These are phyloP conservation scores for Ceratobasidium sp. DNA, from an alignment of 1,284 basidiomycete species.

Conservation along the genomic window DNA sequence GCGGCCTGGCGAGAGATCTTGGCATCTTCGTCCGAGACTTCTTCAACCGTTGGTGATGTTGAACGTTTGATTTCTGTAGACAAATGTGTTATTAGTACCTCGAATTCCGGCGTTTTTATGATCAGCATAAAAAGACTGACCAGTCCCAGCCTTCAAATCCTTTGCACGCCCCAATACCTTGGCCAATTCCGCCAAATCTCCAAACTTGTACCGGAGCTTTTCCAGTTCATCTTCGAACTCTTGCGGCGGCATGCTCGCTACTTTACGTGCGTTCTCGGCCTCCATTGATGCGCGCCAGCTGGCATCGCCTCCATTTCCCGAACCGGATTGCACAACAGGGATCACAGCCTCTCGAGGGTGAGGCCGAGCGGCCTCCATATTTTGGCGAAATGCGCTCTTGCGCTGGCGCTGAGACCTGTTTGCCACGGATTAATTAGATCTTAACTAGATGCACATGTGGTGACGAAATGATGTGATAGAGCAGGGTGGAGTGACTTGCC, in stretches of 20 bases:
- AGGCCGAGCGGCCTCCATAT: conserved; percentile 42
- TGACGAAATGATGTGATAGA: not conserved
- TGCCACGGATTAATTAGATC: not conserved
- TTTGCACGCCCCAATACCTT: conserved; percentile 70
- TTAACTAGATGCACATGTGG: conserved; percentile 4
- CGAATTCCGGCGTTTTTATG: not conserved
- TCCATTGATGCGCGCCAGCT: conserved; percentile 64
- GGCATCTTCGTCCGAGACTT: conserved; percentile 42
- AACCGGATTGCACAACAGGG: conserved; percentile 22
- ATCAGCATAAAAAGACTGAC: conserved; percentile 39
- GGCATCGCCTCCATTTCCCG: conserved; percentile 18
- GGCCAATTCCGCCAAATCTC: conserved; percentile 71
- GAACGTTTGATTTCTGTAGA: conserved; percentile 18
- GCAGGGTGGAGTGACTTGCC: conserved; percentile 13
- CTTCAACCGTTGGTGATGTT: conserved; percentile 33
- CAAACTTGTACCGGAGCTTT: conserved; percentile 77
- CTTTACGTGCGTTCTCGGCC: conserved; percentile 67
- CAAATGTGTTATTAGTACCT: conserved; percentile 29
- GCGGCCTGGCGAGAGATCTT: conserved; percentile 1
- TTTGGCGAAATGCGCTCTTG: conserved; percentile 48
- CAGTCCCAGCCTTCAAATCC: conserved; percentile 61
- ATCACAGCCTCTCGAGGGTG: conserved; percentile 17
- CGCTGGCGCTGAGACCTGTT: conserved; percentile 42
- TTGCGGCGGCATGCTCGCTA: conserved; percentile 70
- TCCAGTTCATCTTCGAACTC: conserved; percentile 70